Base-by-base conservation (phyloP, 768 basidiomycete genomes). In the Hebeloma cylindrosporum region DNA sequence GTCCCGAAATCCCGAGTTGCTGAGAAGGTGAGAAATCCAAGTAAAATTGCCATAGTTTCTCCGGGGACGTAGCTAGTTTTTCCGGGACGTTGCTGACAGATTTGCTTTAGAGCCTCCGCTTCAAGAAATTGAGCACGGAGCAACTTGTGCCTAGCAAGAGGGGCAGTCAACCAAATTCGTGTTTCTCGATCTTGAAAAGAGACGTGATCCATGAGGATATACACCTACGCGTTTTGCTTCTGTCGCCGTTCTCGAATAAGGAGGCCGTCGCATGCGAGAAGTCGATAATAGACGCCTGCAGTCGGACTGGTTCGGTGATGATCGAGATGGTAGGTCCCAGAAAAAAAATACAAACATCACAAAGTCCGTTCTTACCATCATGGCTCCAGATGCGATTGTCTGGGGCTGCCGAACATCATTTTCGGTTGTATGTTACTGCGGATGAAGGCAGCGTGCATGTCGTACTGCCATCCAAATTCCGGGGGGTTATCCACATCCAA, bases 381-480 rank as follows among this genome's bases (percentile, higher is more conserved):
- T 4, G 28, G 40, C 14, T 11, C 7, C 14, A 50, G 48, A 45
- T 45, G n/a, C 48, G 48, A 14, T 33, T 50, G 3, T 20, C 28
- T 21, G 48, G 48, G 3, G 48, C 48, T 11, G 28, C 43, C 16
- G 33, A 26, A 2, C 48, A 50, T 25, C 48, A 50, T 28, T 50
- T 50, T 39, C 43, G 43, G 7, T 22, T 45, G 30, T 38, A 50
- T 30, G 48, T 45, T 17, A 50, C 38, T 21, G 39, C 48, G 20
- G 25, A 32, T 20, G 31, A 45, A 28, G 42, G 40, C 11, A 37
- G 45, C 33, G 50, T 46, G 21, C 50, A 43, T 18, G 40, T 51
- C 18, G 40, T 46, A 20, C 36, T 51, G 30, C 50, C 50, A 18
- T 29, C 50, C 45, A 43, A 47, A 37, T 51, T 51, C 50, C 50